Base-by-base conservation (phyloP, 768 basidiomycete genomes). In the Fomitopsis serialis region DNA sequence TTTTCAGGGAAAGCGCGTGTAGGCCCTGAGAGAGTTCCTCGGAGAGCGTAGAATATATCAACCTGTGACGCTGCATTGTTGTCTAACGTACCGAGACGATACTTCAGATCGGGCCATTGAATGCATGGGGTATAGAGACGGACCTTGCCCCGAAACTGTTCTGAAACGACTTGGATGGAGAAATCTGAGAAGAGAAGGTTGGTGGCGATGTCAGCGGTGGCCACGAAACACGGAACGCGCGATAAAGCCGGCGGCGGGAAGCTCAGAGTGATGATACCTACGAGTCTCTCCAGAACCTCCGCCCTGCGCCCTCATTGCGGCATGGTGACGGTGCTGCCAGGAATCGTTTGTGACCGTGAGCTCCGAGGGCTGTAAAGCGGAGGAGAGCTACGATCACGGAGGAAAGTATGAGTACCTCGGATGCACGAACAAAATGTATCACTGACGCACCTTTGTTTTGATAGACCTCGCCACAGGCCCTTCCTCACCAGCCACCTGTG, bases 241-340 rank as follows among this genome's bases (percentile, higher is more conserved):
- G 37, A 40, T 40, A 40, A 19, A 40, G 8, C 37, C 44, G 21
- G 21, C 22, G 22, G 5, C 8, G 12, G 37, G 25, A 22, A 5
- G n/a, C 44, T 45, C n/a, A 9, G 25, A 13, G 21, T 35, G 32
- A 35, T 50, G 35, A 50, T 45, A 79, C 87, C 61, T 76, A 93
- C 91, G 91, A 45, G 92, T 89, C 76, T 92, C 91, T 54, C 83
- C 84, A 63, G 75, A 82, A 42, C 78, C 80, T 58, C 79, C 82
- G 52, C 77, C 80, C 67, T 81, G 75, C 42, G 76, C 83, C 65
- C 79, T 78, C 91, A 93, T 93, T 45, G 91, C 76, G 52, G 78
- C 78, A 71, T 93, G 91, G 72, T 92, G 87, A 63, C 87, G 80
- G 69, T 93, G 91, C 71, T 88, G 77, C 80, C 82, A 84, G 49